Conservation (phyloP, 1,139 yeast genomes). For the Debaryomycetaceae sp. region DNA sequence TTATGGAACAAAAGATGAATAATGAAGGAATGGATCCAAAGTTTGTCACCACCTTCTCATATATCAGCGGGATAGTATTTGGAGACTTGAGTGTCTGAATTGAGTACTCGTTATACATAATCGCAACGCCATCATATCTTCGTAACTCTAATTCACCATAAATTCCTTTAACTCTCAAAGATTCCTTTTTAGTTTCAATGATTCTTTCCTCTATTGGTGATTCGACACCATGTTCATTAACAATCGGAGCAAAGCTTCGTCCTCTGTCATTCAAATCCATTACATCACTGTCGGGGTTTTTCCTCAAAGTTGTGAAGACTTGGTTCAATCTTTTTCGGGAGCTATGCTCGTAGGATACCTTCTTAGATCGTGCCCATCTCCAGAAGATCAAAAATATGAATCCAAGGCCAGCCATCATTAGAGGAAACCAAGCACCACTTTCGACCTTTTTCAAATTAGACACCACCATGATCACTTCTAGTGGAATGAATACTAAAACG, state of each 20-base stretch:
- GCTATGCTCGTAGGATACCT: constrained; percentile 33
- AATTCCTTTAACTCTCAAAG: constrained; percentile 13
- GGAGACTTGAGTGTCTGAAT: constrained; percentile 31
- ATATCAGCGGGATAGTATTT: constrained; percentile 41
- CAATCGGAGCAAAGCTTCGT: not conserved
- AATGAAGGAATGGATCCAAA: constrained; percentile 42
- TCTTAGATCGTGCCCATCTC: constrained; percentile 45
- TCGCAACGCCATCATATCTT: constrained; percentile 35
- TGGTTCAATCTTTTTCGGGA: constrained; percentile 27
- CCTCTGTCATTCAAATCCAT: constrained; percentile 18
- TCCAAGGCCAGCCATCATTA: constrained; percentile 36
- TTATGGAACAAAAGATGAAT: constrained; percentile 38
- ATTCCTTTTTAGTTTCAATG: constrained; percentile 1
- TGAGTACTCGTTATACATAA: constrained; percentile 35
- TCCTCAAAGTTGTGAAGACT: constrained; percentile 22
- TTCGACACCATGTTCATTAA: not conserved
- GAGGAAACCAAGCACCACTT: constrained; percentile 61
- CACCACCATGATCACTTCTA: constrained; percentile 43
- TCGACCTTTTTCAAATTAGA: constrained; percentile 50
- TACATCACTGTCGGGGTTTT: constrained; percentile 12
- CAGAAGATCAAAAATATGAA: constrained; percentile 35
- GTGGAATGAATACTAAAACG: constrained; percentile 39
- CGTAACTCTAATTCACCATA: constrained; percentile 19
- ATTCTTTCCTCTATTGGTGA: not conserved
- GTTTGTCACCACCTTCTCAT: constrained; percentile 29